Evolutionary conservation across 2,329 filamentous ascomycete species (phyloP).

Genomic region (Lachnum nothofagi): DNA sequence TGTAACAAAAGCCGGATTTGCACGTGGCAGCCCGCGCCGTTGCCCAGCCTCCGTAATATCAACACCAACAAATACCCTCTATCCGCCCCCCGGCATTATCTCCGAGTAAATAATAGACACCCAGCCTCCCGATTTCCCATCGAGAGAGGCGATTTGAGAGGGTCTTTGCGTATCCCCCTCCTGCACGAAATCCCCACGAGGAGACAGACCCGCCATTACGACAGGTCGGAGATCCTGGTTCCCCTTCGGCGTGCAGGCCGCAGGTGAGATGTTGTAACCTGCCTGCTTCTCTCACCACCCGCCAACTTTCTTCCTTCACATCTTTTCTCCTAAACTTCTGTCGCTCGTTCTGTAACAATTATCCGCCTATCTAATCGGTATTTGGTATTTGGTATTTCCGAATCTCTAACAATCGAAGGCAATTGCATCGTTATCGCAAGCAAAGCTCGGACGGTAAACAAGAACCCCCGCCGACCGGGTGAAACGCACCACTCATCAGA

Average conservation of each 20-base stretch:
- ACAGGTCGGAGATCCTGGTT: neutral
- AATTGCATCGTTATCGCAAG: neutral
- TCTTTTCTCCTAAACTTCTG: neutral
- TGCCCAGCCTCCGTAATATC: neutral
- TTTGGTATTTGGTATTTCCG: neutral
- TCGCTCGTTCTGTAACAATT: too few species aligned
- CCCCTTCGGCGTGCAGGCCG: too few species aligned
- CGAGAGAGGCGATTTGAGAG: neutral
- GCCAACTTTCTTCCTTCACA: neutral
- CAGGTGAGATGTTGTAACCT: neutral
- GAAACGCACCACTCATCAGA: neutral
- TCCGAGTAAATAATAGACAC: slow-evolving; percentile 7
- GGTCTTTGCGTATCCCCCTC: neutral
- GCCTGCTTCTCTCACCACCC: neutral
- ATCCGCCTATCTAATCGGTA: neutral
- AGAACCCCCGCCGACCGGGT: neutral
- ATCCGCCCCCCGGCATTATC: slow-evolving; percentile 2
- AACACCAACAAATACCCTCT: neutral
- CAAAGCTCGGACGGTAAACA: slow-evolving; percentile 10
- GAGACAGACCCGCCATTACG: neutral
- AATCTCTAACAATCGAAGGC: neutral
- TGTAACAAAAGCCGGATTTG: too few species aligned
- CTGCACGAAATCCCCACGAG: neutral
- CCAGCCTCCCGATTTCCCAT: neutral
- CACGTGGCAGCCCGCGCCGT: neutral